Base-by-base conservation (phyloP, 345 rosid species). In the Iberis pinnata region DNA sequence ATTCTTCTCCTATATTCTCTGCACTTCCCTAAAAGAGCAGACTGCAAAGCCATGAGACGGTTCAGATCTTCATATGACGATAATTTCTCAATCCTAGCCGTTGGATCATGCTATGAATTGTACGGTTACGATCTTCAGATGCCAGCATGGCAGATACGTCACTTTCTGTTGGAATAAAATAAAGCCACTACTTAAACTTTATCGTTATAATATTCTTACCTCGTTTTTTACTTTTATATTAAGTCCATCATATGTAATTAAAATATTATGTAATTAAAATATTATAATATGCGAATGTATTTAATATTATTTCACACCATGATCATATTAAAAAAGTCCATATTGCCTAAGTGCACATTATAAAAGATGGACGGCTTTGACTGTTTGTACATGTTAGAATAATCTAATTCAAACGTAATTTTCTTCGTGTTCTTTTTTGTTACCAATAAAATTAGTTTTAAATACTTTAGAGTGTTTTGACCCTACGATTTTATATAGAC, bases 121-220 rank as follows among this genome's bases (percentile, higher is more conserved):
- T 40, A 76, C 73, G 67, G 70, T 11, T 17, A 16, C 12, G 49
- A 38, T 61, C 70, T 61, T 26, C 20, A 26, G 14, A 11, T 60
- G 80, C 77, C 78, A 64, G 52, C 74, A 32, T 75, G 82, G 75
- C 76, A 66, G 69, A 71, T 49, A 63, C 67, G 72, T 80, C 82
- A 47, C 33, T 70, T 60, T 77, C 78, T 13, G 8, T 55, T 37
- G 73, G 70, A 74, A 67, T 68, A 29, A 29, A 72, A 54, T n/a
- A n/a, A n/a, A 56, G 63, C 68, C 46, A 56, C 41, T 61, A 60
- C 66, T 56, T n/a, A n/a, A n/a, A n/a, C n/a, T 49, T 35, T 41
- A 3, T 46, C 29, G 20, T 53, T 56, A 49, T 65, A 56, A 51
- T 56, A 65, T 56, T 57, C 47, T 56, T 64, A 26, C 39, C 20